Evolutionary conservation across 176 grass and related monocot genomes (phyloP).

Genomic region (Phragmites australis): DNA sequence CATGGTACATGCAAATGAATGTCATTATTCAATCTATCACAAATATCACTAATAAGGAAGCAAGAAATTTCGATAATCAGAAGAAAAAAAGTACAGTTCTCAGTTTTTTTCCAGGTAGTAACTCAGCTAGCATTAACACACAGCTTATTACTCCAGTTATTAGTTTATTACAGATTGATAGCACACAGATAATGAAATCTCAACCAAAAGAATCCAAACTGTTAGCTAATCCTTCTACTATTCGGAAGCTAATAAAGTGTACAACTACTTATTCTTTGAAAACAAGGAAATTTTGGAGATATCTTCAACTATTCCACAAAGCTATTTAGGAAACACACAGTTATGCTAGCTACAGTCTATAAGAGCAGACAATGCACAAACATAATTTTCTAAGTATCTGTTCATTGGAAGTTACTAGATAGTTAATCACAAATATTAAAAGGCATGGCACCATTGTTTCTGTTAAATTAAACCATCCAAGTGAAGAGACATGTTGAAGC

Average conservation of each 20-base stretch:
- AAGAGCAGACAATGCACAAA: background rate
- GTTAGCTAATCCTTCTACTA: background rate
- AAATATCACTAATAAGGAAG: background rate
- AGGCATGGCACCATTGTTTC: background rate
- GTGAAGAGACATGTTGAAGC: background rate
- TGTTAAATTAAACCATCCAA: background rate
- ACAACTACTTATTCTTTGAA: background rate
- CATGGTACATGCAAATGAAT: background rate
- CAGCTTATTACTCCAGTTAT: background rate
- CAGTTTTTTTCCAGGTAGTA: background rate
- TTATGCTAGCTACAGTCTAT: background rate
- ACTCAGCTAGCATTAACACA: slow-evolving; percentile 2
- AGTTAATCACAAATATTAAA: background rate
- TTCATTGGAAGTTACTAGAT: background rate
- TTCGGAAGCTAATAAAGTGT: background rate
- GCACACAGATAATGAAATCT: background rate
- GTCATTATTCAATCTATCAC: background rate
- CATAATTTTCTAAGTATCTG: slow-evolving; percentile 5
- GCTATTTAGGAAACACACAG: background rate
- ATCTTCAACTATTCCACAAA: background rate
- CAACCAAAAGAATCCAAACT: background rate
- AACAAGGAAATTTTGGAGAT: background rate
- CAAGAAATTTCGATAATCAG: background rate
- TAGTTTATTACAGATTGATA: background rate
- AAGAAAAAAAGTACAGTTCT: background rate